phyloP scores from a whole-genome alignment of 345 rosid genomes.

The Luvunga scandens region DNA sequence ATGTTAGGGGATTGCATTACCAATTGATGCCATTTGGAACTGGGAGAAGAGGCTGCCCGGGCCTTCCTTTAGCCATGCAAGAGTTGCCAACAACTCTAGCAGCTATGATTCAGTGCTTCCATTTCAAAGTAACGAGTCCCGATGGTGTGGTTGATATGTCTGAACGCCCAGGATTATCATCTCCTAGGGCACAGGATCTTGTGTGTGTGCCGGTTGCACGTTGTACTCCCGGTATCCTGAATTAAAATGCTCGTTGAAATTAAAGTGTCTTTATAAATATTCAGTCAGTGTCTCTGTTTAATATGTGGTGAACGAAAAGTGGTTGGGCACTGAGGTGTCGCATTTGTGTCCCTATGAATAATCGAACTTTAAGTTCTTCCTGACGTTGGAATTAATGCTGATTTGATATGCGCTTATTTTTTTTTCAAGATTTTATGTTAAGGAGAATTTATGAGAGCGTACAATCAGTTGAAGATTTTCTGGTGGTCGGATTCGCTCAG shows the following conservation, averaged over 20 bases:
- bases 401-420: no score
- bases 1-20: slow-evolving; percentile 37
- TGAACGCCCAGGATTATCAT: slow-evolving; percentile 41
- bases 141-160: slow-evolving; percentile 25
- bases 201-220: slow-evolving; percentile 31
- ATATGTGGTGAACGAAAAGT: no score
- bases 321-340: no score
- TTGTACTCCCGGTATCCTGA: not conserved
- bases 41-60: slow-evolving; percentile 51
- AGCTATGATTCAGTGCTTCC: slow-evolving; percentile 48
- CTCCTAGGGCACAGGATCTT: slow-evolving; percentile 38
- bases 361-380: no score
- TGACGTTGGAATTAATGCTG: no score
- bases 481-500: no score
- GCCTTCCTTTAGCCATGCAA: slow-evolving; percentile 39
- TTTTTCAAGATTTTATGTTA: no score
- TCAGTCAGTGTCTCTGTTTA: no score
- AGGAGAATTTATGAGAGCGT: no score
- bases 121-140: slow-evolving; percentile 24
- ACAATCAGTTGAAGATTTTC: no score
- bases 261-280: no score
- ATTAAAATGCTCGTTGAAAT: slow-evolving; percentile 5
- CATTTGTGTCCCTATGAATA: no score
- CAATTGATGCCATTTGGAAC: slow-evolving; percentile 47
- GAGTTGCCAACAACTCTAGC: slow-evolving; percentile 29